phyloP scores from a whole-genome alignment of 768 basidiomycete genomes.

The Antrodiella citrinella region DNA sequence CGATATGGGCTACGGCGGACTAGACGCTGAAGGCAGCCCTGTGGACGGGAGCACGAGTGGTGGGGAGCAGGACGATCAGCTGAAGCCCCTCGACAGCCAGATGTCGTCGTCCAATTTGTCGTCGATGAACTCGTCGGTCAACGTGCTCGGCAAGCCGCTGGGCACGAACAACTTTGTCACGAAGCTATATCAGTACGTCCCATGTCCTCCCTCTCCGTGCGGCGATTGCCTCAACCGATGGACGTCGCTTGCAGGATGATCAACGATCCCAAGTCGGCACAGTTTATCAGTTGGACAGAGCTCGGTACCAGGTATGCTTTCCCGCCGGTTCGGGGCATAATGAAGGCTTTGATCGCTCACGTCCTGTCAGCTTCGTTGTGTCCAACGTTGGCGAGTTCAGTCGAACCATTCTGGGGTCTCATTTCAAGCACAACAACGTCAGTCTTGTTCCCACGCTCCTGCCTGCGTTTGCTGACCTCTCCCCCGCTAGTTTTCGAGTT shows the following conservation, averaged over 20 bases:
- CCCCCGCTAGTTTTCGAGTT: slow-evolving; percentile 70
- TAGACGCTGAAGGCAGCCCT: slow-evolving; percentile 44
- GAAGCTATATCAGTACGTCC: slow-evolving; percentile 75
- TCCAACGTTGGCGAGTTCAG: slow-evolving; percentile 84
- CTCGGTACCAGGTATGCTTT: slow-evolving; percentile 51
- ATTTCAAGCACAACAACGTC: slow-evolving; percentile 89
- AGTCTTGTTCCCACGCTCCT: slow-evolving; percentile 21
- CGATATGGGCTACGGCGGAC: slow-evolving; percentile 38
- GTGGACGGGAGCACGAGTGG: slow-evolving; percentile 28
- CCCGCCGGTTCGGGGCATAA: neutral
- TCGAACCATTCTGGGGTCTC: slow-evolving; percentile 72
- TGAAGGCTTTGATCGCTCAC: neutral
- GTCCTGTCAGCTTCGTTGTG: slow-evolving; percentile 56
- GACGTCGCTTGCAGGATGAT: slow-evolving; percentile 55
- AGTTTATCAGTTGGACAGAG: slow-evolving; percentile 80
- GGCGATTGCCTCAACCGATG: neutral
- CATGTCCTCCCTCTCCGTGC: neutral
- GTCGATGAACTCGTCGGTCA: slow-evolving; percentile 31
- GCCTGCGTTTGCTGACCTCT: slow-evolving; percentile 3
- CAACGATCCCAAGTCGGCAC: slow-evolving; percentile 69
- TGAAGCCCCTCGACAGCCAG: slow-evolving; percentile 24
- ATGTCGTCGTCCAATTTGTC: slow-evolving; percentile 11
- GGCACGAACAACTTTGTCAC: slow-evolving; percentile 77
- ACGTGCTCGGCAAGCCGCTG: slow-evolving; percentile 57
- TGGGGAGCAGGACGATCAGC: slow-evolving; percentile 28